Evolutionary conservation across 768 basidiomycete genomes (phyloP), one percentile per base, ranked within the genome.

Genomic region (Suillus weaverae): DNA sequence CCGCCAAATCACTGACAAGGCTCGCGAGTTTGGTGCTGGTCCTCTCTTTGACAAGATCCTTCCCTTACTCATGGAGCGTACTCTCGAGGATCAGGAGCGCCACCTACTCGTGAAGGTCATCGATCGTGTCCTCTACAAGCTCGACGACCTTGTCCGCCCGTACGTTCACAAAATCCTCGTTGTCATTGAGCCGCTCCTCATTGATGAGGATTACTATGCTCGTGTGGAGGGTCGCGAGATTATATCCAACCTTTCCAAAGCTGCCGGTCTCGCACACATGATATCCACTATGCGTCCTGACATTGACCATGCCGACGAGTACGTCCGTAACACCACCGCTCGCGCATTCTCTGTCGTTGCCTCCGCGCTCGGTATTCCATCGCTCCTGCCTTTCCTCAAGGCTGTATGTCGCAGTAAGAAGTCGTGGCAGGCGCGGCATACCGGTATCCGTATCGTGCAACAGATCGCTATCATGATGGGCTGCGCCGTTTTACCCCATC

Each of bases 401-500:
- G 97, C 97, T 41, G 96, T 99, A 64, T 99, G 97, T 80, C 90
- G 95, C 55, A 96, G 94, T 64, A 99, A 99, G 79, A 99, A 99
- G 80, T 99, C 96, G 10, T 99, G 97, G 97, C 97, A 99, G 78
- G 97, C 97, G 10, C 89, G 97, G 65, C 97, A 99, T 77, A 99
- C 97, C 5, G 97, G 97, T 78, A 99, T 99, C 72, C 95, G 97
- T 71, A 99, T 99, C 68, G 95, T 99, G 13, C 97, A 99, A 78
- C 97, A 99, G 77, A 99, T 99, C 60, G 97, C 97, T 22, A 97
- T 98, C 73, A 98, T 99, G 96, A 99, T 99, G 96, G 97, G 97
- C 20, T 99, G 97, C 70, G 97, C 97, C 20, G 95, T 99, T 30
- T 85, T 99, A 2, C 97, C 97, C 18, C 97, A 99, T 78, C 83